Base-by-base conservation (phyloP, 2,329 filamentous ascomycete species). In the Phoma sp. region DNA sequence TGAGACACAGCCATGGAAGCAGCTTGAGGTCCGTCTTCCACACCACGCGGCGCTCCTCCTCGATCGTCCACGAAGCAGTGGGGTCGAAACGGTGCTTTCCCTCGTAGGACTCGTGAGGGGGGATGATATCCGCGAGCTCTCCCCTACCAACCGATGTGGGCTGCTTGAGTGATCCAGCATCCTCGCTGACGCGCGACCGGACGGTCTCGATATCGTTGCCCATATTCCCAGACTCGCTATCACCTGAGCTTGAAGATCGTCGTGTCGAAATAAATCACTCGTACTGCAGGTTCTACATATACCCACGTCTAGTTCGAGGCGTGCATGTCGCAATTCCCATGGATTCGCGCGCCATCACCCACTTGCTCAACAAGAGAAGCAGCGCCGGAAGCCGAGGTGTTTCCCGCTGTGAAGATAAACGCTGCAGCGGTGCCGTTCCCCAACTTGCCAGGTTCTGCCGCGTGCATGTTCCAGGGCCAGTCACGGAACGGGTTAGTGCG, bases 31-130 rank as follows among this genome's bases (percentile, higher is more conserved):
- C 62, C 65, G 82, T 80, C 69, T 81, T 84, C 44, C 81, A 73
- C 8, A 86, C 78, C 0, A 86, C 70, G 36, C 71, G 77, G 63
- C 77, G 78, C 69, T 87, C 85, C 62, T 87, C 85, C 43, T 78
- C 76, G n/a, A 75, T 65, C 0, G 79, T 80, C 85, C 85, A 87
- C 51, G 76, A 74, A 22, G 79, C 82, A 1, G 73, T 64, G 1
- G 84, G 83, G 58, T 87, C 84, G 63, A 81, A 86, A 47, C 84
- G 77, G 67, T 87, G 85, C 8, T 76, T 74, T 21, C 84, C 84
- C 67, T 87, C 85, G 51, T 68, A 68, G 19, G 75, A 72, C 7
- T 78, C 77, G 35, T 84, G 81, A 0, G 82, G 82, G 15, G 56
- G 64, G n/a, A 65, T 50, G 13, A 67, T 67, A 17, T 63, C 60